Evolutionary conservation across 1,284 basidiomycete species (phyloP).

Genomic region (Anthracocystis setariae): DNA sequence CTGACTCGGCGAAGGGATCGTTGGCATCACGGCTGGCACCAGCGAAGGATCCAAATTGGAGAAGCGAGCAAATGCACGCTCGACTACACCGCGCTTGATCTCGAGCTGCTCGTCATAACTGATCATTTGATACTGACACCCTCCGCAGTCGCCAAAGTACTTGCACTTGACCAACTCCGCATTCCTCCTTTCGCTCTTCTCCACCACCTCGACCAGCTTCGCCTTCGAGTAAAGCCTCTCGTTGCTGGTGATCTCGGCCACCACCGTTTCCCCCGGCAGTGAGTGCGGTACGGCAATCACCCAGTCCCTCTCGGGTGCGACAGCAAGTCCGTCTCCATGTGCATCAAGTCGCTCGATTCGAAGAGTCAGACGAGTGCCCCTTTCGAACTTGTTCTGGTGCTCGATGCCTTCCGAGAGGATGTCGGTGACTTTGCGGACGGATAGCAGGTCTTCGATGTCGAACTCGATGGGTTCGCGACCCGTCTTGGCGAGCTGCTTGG

Average conservation of each 20-base stretch:
- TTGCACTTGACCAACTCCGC: slow-evolving; percentile 59
- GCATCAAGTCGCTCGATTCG: slow-evolving; percentile 60
- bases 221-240: slow-evolving; percentile 60
- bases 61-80: slow-evolving; percentile 75
- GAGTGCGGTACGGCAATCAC: slow-evolving; percentile 60
- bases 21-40: slow-evolving; percentile 78
- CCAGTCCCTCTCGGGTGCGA: slow-evolving; percentile 54
- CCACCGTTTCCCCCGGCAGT: slow-evolving; percentile 60
- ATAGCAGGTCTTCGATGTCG: slow-evolving; percentile 61
- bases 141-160: slow-evolving; percentile 65
- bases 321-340: slow-evolving; percentile 64
- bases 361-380: slow-evolving; percentile 50
- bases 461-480: slow-evolving; percentile 64
- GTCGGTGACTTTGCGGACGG: slow-evolving; percentile 46
- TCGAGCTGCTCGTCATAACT: slow-evolving; percentile 86
- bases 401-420: slow-evolving; percentile 54
- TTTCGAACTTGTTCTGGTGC: slow-evolving; percentile 49
- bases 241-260: slow-evolving; percentile 48
- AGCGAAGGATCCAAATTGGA: slow-evolving; percentile 71
- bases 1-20: slow-evolving; percentile 85
- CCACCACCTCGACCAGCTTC: slow-evolving; percentile 48
- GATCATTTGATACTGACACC: slow-evolving; percentile 71
- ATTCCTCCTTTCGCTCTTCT: slow-evolving; percentile 29
- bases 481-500: slow-evolving; percentile 56
- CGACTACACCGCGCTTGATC: slow-evolving; percentile 86